Percentiles rank a stretch among this genome's conserved stretches.
These are phyloP conservation scores for Manihot esculenta DNA, from an alignment of 441 rosid species.

Conservation along the genomic window DNA sequence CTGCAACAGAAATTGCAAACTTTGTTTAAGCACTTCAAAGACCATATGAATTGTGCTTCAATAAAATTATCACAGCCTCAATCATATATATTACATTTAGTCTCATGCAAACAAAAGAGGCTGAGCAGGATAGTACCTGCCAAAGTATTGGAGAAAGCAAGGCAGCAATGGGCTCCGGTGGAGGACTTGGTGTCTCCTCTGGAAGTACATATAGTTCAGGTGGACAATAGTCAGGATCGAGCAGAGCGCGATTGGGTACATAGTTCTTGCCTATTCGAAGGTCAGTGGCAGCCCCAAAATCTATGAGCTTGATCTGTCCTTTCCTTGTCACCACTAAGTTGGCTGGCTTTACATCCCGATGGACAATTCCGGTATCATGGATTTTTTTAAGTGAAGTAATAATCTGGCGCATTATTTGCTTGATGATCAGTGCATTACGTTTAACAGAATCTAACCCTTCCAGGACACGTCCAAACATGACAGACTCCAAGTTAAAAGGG, in stretches of 20 bases:
- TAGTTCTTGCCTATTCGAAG: slow-evolving; percentile 96
- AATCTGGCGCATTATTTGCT: slow-evolving; percentile 92
- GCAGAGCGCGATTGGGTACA: slow-evolving; percentile 59
- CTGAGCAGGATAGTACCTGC: slow-evolving; percentile 54
- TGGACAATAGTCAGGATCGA: slow-evolving; percentile 92
- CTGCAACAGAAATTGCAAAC: slow-evolving; percentile 43
- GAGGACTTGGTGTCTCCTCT: slow-evolving; percentile 92
- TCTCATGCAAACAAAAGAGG: not conserved
- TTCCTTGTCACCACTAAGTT: slow-evolving; percentile 90
- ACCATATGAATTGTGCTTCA: not conserved
- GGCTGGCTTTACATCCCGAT: slow-evolving; percentile 88
- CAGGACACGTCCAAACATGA: slow-evolving; percentile 81
- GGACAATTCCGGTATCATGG: slow-evolving; percentile 90
- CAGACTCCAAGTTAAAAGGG: slow-evolving; percentile 78
- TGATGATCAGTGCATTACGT: slow-evolving; percentile 78
- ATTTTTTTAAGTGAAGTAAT: slow-evolving; percentile 82
- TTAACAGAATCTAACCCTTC: slow-evolving; percentile 73
- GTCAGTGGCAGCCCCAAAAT: slow-evolving; percentile 97
- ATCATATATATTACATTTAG: not conserved
- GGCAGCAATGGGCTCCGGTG: slow-evolving; percentile 94
- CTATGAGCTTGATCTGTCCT: slow-evolving; percentile 91
- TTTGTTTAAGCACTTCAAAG: slow-evolving; percentile 15
- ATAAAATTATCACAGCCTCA: not conserved
- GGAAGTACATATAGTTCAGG: slow-evolving; percentile 96
- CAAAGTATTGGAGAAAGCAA: slow-evolving; percentile 84